Conservation (phyloP, 371 early-diverging fungal species). For the Apophysomyces sp. region DNA sequence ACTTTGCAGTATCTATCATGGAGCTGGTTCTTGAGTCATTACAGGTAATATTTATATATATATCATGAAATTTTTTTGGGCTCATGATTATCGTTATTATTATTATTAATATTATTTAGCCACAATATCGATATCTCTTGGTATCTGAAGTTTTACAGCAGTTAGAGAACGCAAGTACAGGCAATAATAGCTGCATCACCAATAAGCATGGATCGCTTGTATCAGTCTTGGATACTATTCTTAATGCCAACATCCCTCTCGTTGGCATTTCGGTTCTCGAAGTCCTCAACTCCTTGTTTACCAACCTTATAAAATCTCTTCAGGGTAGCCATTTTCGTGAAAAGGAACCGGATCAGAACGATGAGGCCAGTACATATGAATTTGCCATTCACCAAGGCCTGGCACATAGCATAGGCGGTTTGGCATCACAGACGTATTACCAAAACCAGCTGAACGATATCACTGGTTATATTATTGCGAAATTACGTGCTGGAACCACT, state of each 20-base stretch:
- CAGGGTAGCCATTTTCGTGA: conserved; percentile 18
- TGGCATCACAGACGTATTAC: conserved; percentile 82
- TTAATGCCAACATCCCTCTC: conserved; percentile 55
- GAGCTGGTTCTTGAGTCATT: conserved; percentile 32
- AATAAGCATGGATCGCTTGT: conserved; percentile 59
- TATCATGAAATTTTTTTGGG: no score
- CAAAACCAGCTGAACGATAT: conserved; percentile 84
- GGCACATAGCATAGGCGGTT: conserved; percentile 62
- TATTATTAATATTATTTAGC: no score
- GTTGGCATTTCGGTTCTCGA: conserved; percentile 83
- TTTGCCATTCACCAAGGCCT: conserved; percentile 50
- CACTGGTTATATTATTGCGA: conserved; percentile 68
- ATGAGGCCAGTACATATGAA: conserved; percentile 26
- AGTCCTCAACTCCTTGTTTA: conserved; percentile 72
- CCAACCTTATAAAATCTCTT: conserved; percentile 51
- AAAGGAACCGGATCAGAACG: conserved; percentile 12
- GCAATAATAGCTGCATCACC: conserved; percentile 20
- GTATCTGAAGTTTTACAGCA: conserved; percentile 63
- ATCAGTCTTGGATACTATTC: conserved; percentile 52
- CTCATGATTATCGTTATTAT: no score
- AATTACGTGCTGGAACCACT: conserved; percentile 48
- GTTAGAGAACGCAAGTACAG: conserved; percentile 38
- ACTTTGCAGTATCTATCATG: conserved; percentile 42
- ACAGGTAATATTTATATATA: no score
- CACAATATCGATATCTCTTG: conserved; percentile 70